A percentile compares a stretch with the other conserved stretches of the same genome.
phyloP scores from a whole-genome alignment of 306 rosid genomes.

The Fragaria vesca region DNA sequence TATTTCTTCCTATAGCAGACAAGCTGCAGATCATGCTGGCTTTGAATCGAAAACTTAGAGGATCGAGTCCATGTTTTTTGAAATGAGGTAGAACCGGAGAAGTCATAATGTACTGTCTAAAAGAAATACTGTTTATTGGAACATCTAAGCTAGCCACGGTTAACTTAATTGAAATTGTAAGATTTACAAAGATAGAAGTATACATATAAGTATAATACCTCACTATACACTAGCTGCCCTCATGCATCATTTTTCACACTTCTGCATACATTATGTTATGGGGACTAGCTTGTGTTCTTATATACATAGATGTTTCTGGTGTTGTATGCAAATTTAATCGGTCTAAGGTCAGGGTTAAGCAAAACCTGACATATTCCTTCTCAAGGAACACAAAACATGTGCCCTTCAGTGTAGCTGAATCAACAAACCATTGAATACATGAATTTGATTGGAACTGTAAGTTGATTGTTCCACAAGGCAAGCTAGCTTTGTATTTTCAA shows the following conservation, averaged over 20 bases:
- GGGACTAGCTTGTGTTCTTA: background rate
- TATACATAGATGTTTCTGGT: background rate
- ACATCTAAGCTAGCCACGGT: background rate
- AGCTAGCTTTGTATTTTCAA: slow-evolving; percentile 15
- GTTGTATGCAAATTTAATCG: background rate
- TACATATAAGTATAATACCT: too few species aligned
- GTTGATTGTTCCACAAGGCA: slow-evolving; percentile 43
- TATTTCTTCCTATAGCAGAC: too few species aligned
- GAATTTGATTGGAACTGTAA: slow-evolving; percentile 10
- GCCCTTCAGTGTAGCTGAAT: slow-evolving; percentile 24
- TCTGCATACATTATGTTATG: background rate
- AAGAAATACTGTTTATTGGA: too few species aligned
- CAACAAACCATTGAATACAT: slow-evolving; percentile 22
- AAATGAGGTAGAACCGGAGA: too few species aligned
- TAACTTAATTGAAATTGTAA: too few species aligned
- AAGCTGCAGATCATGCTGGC: too few species aligned
- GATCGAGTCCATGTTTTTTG: too few species aligned
- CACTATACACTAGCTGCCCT: background rate
- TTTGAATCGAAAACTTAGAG: too few species aligned
- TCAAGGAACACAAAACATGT: slow-evolving; percentile 23
- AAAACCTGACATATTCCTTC: background rate
- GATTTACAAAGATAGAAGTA: too few species aligned
- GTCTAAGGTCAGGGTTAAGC: slow-evolving; percentile 9
- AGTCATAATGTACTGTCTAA: too few species aligned
- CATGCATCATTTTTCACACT: background rate